These are phyloP conservation scores for Acidomyces sp. DNA, from an alignment of 495 filamentous ascomycete genomes.

Conservation along the genomic window DNA sequence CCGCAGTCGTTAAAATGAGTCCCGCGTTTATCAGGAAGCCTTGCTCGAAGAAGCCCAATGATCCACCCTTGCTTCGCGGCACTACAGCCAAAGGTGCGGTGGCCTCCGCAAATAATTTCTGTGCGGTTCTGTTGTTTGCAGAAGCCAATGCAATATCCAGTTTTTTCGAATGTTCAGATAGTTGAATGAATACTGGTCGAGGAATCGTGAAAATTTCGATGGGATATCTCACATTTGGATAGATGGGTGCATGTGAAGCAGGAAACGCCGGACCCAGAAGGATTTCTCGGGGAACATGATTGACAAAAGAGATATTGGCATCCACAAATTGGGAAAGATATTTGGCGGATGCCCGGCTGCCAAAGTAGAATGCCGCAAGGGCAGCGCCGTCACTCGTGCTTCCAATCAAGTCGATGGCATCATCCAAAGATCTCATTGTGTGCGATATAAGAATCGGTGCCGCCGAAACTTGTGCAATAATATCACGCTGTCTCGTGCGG, in stretches of 20 bases:
- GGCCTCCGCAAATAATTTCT: slow-evolving; percentile 23
- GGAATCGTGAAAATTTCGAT: slow-evolving; percentile 28
- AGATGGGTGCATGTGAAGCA: neutral
- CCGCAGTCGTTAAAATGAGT: slow-evolving; percentile 1
- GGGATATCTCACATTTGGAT: slow-evolving; percentile 8
- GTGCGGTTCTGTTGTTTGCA: slow-evolving; percentile 8
- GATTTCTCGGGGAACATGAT: slow-evolving; percentile 38
- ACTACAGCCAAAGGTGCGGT: slow-evolving; percentile 29
- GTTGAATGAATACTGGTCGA: slow-evolving; percentile 30
- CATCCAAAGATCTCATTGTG: slow-evolving; percentile 32
- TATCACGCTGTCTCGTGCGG: neutral
- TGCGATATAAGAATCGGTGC: slow-evolving; percentile 26
- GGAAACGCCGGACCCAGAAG: slow-evolving; percentile 22
- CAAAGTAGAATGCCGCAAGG: slow-evolving; percentile 40
- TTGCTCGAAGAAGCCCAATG: slow-evolving; percentile 41
- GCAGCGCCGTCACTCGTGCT: slow-evolving; percentile 16
- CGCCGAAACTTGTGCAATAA: neutral
- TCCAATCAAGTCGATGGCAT: slow-evolving; percentile 34
- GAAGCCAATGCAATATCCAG: slow-evolving; percentile 14
- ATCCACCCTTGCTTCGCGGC: slow-evolving; percentile 28
- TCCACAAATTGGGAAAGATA: slow-evolving; percentile 42
- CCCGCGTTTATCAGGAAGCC: slow-evolving; percentile 28
- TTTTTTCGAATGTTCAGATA: slow-evolving; percentile 5
- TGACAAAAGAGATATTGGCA: slow-evolving; percentile 35
- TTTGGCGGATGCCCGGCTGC: slow-evolving; percentile 34